phyloP scores from a whole-genome alignment of 2,329 filamentous ascomycete species.

The Xylogone sp. region DNA sequence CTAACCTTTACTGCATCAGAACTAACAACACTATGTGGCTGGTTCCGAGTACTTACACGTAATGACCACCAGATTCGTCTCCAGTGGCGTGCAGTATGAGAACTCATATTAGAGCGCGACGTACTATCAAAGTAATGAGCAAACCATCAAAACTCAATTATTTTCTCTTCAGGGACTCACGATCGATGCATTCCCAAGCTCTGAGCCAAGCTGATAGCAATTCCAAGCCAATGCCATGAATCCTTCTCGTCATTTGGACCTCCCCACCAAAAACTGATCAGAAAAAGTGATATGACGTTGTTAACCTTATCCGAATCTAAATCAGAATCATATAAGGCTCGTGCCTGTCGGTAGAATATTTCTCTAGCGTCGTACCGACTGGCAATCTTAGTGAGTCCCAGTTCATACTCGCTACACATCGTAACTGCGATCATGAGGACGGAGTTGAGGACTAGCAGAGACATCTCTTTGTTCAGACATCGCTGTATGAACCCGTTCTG shows the following conservation, averaged over 20 bases:
- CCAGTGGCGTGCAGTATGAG: constrained; percentile 25
- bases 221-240: constrained; percentile 45
- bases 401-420: not conserved
- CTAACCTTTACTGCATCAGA: not conserved
- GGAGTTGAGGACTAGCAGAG: not conserved
- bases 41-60: constrained; percentile 30
- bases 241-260: constrained; percentile 45
- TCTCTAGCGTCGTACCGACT: not conserved
- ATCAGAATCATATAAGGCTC: constrained; percentile 41
- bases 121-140: constrained; percentile 17
- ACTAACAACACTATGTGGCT: too few relatives aligned
- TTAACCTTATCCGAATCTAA: constrained; percentile 47
- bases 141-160: too few relatives aligned
- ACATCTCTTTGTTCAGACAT: not conserved
- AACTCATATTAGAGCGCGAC: not conserved
- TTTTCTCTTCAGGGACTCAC: too few relatives aligned
- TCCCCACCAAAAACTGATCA: constrained; percentile 53
- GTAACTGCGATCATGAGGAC: not conserved
- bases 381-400: not conserved
- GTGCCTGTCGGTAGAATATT: not conserved
- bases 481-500: not conserved
- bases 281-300: constrained; percentile 47
- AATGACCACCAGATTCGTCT: constrained; percentile 52
- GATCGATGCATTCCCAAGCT: constrained; percentile 41
- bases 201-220: constrained; percentile 48